These are phyloP conservation scores for Debaryomyces coudertii DNA, from an alignment of 1,139 yeast genomes.

Conservation along the genomic window DNA sequence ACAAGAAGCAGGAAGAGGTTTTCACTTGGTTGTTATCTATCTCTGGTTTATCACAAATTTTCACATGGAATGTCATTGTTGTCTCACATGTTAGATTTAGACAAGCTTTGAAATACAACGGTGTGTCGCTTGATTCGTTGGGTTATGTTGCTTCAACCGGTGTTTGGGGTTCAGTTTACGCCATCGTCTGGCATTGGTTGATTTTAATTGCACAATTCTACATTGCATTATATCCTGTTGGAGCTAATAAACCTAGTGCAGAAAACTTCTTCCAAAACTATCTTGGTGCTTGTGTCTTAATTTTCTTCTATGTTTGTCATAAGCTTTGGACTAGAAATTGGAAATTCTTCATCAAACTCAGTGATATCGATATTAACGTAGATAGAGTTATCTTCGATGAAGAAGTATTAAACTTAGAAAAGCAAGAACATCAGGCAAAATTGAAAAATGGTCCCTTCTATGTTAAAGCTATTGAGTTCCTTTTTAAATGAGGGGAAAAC, in stretches of 20 bases:
- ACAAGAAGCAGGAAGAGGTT: conserved; percentile 33
- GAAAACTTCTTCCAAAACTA: conserved; percentile 40
- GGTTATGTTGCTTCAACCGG: conserved; percentile 38
- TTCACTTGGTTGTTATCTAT: conserved; percentile 47
- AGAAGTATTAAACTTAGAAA: conserved; percentile 41
- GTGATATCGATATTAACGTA: conserved; percentile 39
- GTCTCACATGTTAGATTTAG: conserved; percentile 37
- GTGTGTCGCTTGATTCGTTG: conserved; percentile 28
- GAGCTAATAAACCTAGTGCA: conserved; percentile 32
- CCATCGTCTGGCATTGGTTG: conserved; percentile 29
- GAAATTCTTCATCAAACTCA: conserved; percentile 31
- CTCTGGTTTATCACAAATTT: conserved; percentile 44
- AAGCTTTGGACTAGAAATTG: conserved; percentile 38
- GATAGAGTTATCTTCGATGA: conserved; percentile 43
- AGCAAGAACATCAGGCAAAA: conserved; percentile 35
- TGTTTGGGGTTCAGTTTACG: conserved; percentile 34
- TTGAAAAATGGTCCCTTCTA: conserved; percentile 27
- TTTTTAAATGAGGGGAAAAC: conserved; percentile 21
- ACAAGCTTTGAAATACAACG: conserved; percentile 31
- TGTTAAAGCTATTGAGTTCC: conserved; percentile 26
- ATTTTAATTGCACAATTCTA: conserved; percentile 43
- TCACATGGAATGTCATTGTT: conserved; percentile 41
- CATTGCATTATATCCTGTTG: conserved; percentile 45
- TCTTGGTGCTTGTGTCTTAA: conserved; percentile 39
- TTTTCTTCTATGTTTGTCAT: conserved; percentile 39